Percentiles rank a stretch among this genome's conserved stretches.
Conservation (phyloP, 2,329 filamentous ascomycete species). For the Cercospora sp. region DNA sequence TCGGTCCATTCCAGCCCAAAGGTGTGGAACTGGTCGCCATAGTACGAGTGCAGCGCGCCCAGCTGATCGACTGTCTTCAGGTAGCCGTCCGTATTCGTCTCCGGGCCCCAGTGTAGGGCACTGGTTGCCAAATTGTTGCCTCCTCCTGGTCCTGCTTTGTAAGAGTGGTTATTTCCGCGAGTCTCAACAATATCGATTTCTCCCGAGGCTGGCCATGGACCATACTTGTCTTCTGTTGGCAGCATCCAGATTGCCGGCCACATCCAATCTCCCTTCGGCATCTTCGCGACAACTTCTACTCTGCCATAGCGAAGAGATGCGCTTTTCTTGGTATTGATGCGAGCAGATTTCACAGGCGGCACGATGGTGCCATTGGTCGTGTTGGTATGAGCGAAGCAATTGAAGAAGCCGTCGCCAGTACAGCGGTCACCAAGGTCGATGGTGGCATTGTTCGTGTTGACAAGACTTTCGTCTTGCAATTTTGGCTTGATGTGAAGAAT, state of each 20-base stretch:
- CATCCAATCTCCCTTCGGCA: conserved; percentile 79
- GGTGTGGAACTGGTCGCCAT: conserved; percentile 67
- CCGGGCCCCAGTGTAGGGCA: conserved; percentile 79
- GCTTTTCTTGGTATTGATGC: conserved; percentile 72
- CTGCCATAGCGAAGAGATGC: conserved; percentile 76
- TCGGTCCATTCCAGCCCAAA: conserved; percentile 85
- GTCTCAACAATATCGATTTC: conserved; percentile 83
- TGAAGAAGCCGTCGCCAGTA: conserved; percentile 58
- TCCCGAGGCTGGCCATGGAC: conserved; percentile 74
- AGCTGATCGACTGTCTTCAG: conserved; percentile 81
- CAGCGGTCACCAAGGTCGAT: conserved; percentile 70
- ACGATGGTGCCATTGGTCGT: conserved; percentile 74
- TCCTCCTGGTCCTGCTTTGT: conserved; percentile 58
- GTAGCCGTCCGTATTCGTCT: conserved; percentile 71
- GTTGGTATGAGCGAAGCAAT: conserved; percentile 73
- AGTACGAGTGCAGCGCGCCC: conserved; percentile 72
- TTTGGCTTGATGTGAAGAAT: conserved; percentile 75
- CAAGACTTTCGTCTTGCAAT: conserved; percentile 66
- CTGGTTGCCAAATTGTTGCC: conserved; percentile 80
- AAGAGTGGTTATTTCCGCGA: conserved; percentile 78
- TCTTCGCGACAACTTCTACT: conserved; percentile 74
- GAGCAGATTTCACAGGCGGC: conserved; percentile 74
- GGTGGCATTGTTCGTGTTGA: conserved; percentile 66
- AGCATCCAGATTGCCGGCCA: conserved; percentile 95
- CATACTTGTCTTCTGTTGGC: conserved; percentile 70